Conservation (phyloP, 306 rosid genomes). For the Prosopis cineraria region DNA sequence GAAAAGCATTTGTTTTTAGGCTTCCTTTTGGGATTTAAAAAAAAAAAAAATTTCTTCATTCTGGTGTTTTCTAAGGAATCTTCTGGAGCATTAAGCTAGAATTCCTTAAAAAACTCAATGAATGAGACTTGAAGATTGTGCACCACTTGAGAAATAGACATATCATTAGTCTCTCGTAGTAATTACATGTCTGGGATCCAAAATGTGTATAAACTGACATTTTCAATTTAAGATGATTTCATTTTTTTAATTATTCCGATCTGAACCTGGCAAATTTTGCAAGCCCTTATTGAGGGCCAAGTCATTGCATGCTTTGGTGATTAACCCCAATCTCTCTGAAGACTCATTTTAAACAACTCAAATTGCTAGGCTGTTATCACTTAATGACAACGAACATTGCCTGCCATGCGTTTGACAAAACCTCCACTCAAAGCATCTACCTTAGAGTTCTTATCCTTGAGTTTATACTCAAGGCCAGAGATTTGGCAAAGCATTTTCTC, state of each 20-base stretch:
- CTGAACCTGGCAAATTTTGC: constrained; percentile 52
- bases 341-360: constrained; percentile 78
- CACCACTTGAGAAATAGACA: not conserved
- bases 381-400: constrained; percentile 47
- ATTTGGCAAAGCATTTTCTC: constrained; percentile 53
- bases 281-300: constrained; percentile 51
- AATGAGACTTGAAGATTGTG: not conserved
- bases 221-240: constrained; percentile 21
- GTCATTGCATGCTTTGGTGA: constrained; percentile 64
- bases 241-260: constrained; percentile 47
- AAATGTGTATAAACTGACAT: not conserved
- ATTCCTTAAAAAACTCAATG: not conserved
- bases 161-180: not conserved
- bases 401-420: constrained; percentile 57
- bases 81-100: not conserved
- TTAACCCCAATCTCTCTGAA: constrained; percentile 48
- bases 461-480: constrained; percentile 58
- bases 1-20: not conserved
- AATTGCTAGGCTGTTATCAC: constrained; percentile 51
- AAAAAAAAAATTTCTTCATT: not conserved
- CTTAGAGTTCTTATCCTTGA: constrained; percentile 87
- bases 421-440: constrained; percentile 56
- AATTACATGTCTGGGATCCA: not conserved
- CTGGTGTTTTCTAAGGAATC: not conserved
- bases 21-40: not conserved